Evolutionary conservation across 208 protist species (phyloP).

Genomic region (Acanthamoeba divionensis): DNA sequence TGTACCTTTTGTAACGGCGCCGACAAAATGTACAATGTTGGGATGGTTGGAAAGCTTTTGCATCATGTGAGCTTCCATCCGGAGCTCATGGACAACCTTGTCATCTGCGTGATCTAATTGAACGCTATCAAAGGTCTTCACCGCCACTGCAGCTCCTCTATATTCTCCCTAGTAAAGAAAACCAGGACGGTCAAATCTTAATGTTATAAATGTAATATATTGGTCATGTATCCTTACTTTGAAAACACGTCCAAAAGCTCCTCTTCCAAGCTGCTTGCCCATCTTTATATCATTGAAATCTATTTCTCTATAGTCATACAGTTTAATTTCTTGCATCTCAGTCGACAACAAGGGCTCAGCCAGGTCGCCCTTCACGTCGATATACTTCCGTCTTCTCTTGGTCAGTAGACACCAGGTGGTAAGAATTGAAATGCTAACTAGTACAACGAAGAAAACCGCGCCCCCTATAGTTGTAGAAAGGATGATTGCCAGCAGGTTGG

Average conservation of each 20-base stretch:
- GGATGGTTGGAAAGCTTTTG: constrained; percentile 13
- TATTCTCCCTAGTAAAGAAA: neutral
- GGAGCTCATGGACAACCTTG: neutral
- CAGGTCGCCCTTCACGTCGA: neutral
- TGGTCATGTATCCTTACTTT: too few relatives aligned
- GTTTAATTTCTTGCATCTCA: neutral
- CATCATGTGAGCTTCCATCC: constrained; percentile 34
- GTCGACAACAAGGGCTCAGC: too few relatives aligned
- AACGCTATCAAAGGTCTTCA: neutral
- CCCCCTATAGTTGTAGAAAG: too few relatives aligned
- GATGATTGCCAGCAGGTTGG: too few relatives aligned
- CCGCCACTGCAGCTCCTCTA: constrained; percentile 10
- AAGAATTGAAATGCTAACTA: too few relatives aligned
- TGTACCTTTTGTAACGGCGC: constrained; percentile 26
- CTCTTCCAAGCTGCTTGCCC: neutral
- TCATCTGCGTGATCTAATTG: neutral
- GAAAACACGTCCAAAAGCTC: constrained; percentile 27
- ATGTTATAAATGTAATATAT: neutral
- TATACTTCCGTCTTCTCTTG: too few relatives aligned
- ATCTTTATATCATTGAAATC: neutral
- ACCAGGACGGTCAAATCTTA: neutral
- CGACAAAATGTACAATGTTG: constrained; percentile 41
- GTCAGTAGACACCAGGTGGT: too few relatives aligned
- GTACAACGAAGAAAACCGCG: too few relatives aligned
- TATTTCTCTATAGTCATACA: constrained; percentile 26